Evolutionary conservation across 306 rosid genomes (phyloP).

Genomic region (Pterocarpus macrocarpus): DNA sequence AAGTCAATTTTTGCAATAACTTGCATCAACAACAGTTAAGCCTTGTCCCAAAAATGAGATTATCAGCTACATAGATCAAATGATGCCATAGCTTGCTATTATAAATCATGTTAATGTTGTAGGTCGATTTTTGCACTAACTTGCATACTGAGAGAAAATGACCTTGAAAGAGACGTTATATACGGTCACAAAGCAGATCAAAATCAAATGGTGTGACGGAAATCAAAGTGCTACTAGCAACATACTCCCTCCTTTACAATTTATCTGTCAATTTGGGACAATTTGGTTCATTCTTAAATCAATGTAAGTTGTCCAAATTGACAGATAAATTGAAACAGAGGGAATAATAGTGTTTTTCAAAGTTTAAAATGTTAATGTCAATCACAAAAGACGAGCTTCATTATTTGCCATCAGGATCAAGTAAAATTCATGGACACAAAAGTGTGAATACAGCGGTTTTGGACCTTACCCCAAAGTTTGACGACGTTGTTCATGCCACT

Average conservation of each 20-base stretch:
- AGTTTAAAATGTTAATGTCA: background rate
- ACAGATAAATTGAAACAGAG: too few relatives aligned
- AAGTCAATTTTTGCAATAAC: conserved; percentile 1
- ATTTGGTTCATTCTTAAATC: too few relatives aligned
- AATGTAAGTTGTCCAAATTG: too few relatives aligned
- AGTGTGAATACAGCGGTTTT: background rate
- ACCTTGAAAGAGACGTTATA: background rate
- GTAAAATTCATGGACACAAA: background rate
- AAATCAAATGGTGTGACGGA: too few relatives aligned
- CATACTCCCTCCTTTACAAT: too few relatives aligned
- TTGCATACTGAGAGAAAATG: background rate
- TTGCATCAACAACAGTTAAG: background rate
- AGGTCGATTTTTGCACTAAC: too few relatives aligned
- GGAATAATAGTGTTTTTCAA: too few relatives aligned
- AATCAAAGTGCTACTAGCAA: too few relatives aligned
- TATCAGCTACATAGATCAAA: background rate
- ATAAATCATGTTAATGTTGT: too few relatives aligned
- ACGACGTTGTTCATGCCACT: conserved; percentile 85
- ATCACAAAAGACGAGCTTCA: background rate
- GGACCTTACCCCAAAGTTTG: conserved; percentile 78
- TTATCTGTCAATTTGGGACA: too few relatives aligned
- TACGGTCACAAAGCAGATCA: background rate
- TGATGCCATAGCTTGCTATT: too few relatives aligned
- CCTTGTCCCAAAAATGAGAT: background rate
- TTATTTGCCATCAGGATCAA: conserved; percentile 19